Base-by-base conservation (phyloP, 352 stramenopile species). In the Globisporangium viniferum region DNA sequence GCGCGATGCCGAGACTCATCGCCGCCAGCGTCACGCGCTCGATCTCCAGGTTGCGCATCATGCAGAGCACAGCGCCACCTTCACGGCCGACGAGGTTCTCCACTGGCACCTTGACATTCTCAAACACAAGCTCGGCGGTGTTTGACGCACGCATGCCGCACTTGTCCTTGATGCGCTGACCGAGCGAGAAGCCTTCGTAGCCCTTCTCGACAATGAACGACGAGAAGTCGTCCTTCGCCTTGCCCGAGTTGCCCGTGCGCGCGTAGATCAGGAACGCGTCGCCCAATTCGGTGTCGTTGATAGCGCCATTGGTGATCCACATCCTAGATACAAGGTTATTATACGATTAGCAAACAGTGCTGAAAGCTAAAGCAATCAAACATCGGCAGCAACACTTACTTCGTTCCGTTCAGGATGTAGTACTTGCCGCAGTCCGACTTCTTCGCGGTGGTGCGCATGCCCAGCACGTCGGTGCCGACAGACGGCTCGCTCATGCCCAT, bases 231-330 rank as follows among this genome's bases (percentile, higher is more conserved):
- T 94, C 76, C 68, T 90, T 91, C 22, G 79, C 84, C 65, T 90
- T 94, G 58, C 84, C 86, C 27, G 82, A 82, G 66, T 82, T 89
- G 57, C 94, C 96, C 67, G 97, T 99, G 59, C 94, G 86, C 20
- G 98, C 98, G 77, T 99, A 99, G 5, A 99, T 96, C 12, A 99
- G 80, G 67, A 99, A 99, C 29, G 93, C 80, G 77, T 99, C 98
- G 39, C 98, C 98, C 29, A 98, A 90, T 18, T 97, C 91, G 3
- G 80, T 86, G 68, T 97, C 90, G 76, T 98, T 97, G 22, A 99
- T 66, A n/a, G 96, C 97, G 24, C 98, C 98, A 76, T 99, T 99
- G 7, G 98, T 99, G 79, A 99, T 99, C 98, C 98, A 99, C 97
- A 99, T 99, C 70, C 85, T 93, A 31, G 27, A 31, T 64, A 18